Percentiles rank a stretch among this genome's conserved stretches.
Conservation (phyloP, 2,329 filamentous ascomycete species). For the Beauveria asiatica region DNA sequence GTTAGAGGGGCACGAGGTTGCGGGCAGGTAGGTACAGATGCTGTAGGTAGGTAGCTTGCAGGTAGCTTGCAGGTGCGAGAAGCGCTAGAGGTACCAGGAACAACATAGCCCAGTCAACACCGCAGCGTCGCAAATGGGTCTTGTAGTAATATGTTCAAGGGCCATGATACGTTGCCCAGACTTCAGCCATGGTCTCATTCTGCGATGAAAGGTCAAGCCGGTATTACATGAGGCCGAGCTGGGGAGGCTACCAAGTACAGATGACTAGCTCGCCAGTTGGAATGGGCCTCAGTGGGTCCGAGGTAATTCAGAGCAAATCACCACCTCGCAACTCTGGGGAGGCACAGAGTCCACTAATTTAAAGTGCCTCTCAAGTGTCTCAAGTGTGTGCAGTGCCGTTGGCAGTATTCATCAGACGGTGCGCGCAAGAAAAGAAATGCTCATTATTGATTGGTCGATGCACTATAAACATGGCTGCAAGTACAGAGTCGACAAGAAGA, state of each 20-base stretch:
- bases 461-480: too few relatives aligned
- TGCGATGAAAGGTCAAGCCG: neutral
- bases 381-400: too few relatives aligned
- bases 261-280: too few relatives aligned
- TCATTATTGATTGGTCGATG: neutral
- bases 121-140: neutral
- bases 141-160: neutral
- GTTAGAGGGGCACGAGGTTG: neutral
- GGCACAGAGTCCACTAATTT: too few relatives aligned
- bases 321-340: too few relatives aligned
- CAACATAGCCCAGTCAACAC: neutral
- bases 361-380: too few relatives aligned
- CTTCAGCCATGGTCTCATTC: neutral
- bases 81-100: neutral
- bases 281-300: too few relatives aligned
- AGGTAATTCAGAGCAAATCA: too few relatives aligned
- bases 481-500: neutral
- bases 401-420: too few relatives aligned
- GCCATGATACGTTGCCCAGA: neutral
- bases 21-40: neutral
- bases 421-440: neutral
- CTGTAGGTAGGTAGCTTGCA: neutral
- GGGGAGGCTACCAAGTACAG: neutral
- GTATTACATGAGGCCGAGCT: constrained; percentile 9
- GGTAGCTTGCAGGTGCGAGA: neutral